Conservation (phyloP, 31 red algal genomes). For the Odonthalia washingtoniensis region DNA sequence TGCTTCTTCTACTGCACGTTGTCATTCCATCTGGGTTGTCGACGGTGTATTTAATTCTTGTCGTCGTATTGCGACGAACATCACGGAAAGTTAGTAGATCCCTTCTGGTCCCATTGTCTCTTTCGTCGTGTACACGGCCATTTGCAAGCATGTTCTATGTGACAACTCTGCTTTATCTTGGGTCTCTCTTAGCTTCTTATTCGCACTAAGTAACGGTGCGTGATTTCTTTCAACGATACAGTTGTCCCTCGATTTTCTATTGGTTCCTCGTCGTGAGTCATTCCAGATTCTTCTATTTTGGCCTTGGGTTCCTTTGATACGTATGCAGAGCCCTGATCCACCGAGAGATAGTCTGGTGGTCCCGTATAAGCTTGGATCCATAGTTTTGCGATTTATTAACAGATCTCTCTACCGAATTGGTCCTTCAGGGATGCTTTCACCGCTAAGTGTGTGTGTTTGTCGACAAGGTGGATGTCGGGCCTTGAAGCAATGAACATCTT, state of each 20-base stretch:
- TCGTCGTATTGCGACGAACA: neutral
- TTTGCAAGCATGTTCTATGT: neutral
- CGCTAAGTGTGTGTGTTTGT: neutral
- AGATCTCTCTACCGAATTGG: neutral
- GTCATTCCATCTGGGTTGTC: neutral
- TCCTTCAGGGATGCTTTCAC: neutral
- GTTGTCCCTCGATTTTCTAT: neutral
- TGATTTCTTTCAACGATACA: neutral
- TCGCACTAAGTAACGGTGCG: neutral
- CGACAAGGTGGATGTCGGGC: neutral
- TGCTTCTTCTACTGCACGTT: neutral
- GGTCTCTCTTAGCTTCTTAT: neutral
- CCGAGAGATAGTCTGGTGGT: neutral
- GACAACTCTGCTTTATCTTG: neutral
- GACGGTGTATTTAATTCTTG: neutral
- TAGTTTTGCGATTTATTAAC: neutral
- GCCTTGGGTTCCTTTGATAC: neutral
- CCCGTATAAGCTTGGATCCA: neutral
- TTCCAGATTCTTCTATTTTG: neutral
- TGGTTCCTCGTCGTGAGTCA: neutral
- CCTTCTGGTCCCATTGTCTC: neutral
- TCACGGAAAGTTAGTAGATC: neutral
- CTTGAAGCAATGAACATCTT: neutral
- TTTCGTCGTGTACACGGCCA: neutral
- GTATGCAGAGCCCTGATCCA: neutral